These are phyloP conservation scores for Aurifilum marmelostoma DNA, from an alignment of 2,329 filamentous ascomycete genomes.

Conservation along the genomic window DNA sequence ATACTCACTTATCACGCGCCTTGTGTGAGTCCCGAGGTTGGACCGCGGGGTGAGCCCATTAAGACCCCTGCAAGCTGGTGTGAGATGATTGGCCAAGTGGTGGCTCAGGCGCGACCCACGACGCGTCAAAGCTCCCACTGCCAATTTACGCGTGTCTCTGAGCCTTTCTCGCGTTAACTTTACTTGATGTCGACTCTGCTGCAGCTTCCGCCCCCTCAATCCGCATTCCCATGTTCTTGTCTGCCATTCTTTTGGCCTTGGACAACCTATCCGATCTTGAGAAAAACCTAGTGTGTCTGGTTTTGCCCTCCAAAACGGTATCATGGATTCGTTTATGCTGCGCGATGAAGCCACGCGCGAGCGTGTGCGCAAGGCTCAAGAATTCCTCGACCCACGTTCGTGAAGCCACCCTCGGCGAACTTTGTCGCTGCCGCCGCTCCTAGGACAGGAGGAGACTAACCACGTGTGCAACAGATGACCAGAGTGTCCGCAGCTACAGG, in stretches of 20 bases:
- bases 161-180: slow-evolving; percentile 9
- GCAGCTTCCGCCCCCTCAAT: background rate
- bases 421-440: no score
- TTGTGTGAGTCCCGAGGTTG: background rate
- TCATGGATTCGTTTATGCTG: slow-evolving; percentile 75
- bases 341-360: slow-evolving; percentile 83
- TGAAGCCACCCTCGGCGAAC: slow-evolving; percentile 21
- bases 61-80: slow-evolving; percentile 18
- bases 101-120: slow-evolving; percentile 1
- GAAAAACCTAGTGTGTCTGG: background rate
- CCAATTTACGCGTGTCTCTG: slow-evolving; percentile 13
- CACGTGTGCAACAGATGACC: slow-evolving; percentile 46
- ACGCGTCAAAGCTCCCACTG: slow-evolving; percentile 15
- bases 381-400: slow-evolving; percentile 93
- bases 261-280: background rate
- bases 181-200: background rate
- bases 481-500: slow-evolving; percentile 73
- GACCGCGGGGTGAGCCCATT: background rate
- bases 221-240: background rate
- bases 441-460: slow-evolving; percentile 7
- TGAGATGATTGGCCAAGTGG: slow-evolving; percentile 10
- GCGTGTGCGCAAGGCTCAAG: slow-evolving; percentile 83
- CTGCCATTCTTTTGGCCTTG: background rate
- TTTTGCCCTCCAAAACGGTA: slow-evolving; percentile 31
- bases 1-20: no score